Base-by-base conservation (phyloP, 305 asterid genomes). In the Rubia peregrina region DNA sequence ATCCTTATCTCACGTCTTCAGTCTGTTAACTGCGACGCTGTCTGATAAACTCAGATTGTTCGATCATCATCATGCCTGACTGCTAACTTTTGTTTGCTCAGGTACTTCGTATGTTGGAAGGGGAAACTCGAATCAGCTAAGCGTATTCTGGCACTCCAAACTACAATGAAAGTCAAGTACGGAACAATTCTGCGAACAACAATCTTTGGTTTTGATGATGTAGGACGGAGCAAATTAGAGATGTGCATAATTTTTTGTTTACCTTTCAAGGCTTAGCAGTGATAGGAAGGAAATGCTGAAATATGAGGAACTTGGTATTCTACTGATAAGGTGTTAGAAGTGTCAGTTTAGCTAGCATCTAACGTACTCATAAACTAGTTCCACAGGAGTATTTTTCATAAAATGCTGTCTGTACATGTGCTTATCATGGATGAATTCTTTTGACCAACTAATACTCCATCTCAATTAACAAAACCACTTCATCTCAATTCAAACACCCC, bases 101-200 rank as follows among this genome's bases (percentile, higher is more conserved):
- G 96, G 90, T 90, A 68, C 89, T 90, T 64, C 81, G 86, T 74
- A 74, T 86, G 87, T 73, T 90, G 88, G 96, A 90, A 78, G 91
- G 90, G 2, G 90, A 85, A 77, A 65, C 72, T 55, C 75, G 71
- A 22, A 70, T 62, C 57, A 42, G 70, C 66, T 84, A 73, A 84
- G 51, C 12, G 17, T 11, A 53, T 33, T 56, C 30, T 22, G 24
- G 7, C 13, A 17, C 38, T 26, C 8, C 6, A 16, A 19, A 5
- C 36, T 7, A 24, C 26, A 3, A 59, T 1, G 55, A 6, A 59
- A 3, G n/a, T 17, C 16, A 9, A 33, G 38, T 33, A 33, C 5
- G 55, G 2, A 48, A 48, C 55, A 19, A 53, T 53, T 53, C 9
- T 9, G 12, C 63, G 21, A 5, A 60, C 6, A 26, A 26, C 41